phyloP scores from a whole-genome alignment of 805 yeast genomes.

The Wickerhamiella domercqiae region DNA sequence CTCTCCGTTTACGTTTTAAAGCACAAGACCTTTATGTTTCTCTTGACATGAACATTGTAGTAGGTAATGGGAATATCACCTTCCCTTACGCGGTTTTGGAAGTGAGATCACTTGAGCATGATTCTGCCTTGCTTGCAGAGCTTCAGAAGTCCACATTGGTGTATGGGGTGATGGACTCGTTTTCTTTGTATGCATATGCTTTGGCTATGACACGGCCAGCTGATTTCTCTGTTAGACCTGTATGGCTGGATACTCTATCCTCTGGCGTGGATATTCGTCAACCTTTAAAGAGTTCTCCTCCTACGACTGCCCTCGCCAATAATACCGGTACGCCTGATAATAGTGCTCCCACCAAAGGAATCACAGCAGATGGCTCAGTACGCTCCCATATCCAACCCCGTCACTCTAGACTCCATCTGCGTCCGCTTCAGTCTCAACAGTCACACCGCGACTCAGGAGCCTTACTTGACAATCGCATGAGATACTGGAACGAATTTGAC shows the following conservation, averaged over 20 bases:
- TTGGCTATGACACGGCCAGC: constrained; percentile 22
- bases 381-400: too few relatives aligned
- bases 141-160: constrained; percentile 35
- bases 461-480: constrained; percentile 4
- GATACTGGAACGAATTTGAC: constrained; percentile 60
- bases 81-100: constrained; percentile 40
- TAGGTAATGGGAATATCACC: constrained; percentile 3
- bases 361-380: too few relatives aligned
- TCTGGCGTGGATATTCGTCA: constrained; percentile 31
- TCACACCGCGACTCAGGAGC: background rate
- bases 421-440: background rate
- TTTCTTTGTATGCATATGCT: constrained; percentile 26
- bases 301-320: too few relatives aligned
- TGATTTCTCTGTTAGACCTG: constrained; percentile 23
- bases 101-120: constrained; percentile 29
- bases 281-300: too few relatives aligned
- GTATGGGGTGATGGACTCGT: constrained; percentile 29
- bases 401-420: background rate
- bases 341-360: background rate
- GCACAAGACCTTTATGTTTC: constrained; percentile 11
- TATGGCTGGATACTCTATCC: constrained; percentile 27
- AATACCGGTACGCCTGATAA: constrained; percentile 22
- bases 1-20: constrained; percentile 18
- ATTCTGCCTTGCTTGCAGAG: constrained; percentile 27
- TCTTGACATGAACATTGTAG: constrained; percentile 20